Conservation (phyloP, 257 asterid species). For the Solanum okadae region DNA sequence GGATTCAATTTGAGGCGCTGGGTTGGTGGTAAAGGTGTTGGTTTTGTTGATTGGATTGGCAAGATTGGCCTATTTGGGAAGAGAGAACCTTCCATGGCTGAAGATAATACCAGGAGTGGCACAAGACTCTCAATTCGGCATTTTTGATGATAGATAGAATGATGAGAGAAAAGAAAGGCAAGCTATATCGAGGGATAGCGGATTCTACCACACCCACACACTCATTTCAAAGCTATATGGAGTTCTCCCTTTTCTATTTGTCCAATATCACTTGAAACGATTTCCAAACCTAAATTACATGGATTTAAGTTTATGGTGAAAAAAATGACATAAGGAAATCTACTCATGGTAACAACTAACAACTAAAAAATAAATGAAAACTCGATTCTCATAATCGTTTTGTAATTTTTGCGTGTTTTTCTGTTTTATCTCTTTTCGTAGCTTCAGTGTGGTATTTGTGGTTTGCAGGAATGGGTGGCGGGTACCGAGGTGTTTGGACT, state of each 20-base stretch:
- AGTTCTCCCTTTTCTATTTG: background rate
- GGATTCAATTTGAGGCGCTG: constrained; percentile 37
- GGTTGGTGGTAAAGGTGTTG: constrained; percentile 34
- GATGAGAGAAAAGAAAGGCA: background rate
- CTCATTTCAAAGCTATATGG: background rate
- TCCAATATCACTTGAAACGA: background rate
- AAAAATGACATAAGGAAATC: background rate
- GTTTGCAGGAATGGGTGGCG: background rate
- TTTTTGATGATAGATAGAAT: background rate
- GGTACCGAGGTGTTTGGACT: background rate
- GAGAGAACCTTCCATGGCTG: constrained; percentile 71
- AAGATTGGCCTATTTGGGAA: constrained; percentile 65
- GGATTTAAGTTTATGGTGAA: background rate
- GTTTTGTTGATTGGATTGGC: constrained; percentile 54
- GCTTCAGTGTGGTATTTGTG: background rate
- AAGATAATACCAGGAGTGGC: background rate
- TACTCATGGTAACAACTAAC: background rate
- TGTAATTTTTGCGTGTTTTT: background rate
- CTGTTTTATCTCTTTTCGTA: background rate
- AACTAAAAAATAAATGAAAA: too few species aligned
- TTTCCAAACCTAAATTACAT: background rate
- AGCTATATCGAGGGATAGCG: background rate
- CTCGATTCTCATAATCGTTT: too few species aligned
- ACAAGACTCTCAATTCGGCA: background rate
- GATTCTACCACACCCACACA: background rate